Conservation (phyloP, 768 basidiomycete genomes). For the Tricholoma hemisulphureum region DNA sequence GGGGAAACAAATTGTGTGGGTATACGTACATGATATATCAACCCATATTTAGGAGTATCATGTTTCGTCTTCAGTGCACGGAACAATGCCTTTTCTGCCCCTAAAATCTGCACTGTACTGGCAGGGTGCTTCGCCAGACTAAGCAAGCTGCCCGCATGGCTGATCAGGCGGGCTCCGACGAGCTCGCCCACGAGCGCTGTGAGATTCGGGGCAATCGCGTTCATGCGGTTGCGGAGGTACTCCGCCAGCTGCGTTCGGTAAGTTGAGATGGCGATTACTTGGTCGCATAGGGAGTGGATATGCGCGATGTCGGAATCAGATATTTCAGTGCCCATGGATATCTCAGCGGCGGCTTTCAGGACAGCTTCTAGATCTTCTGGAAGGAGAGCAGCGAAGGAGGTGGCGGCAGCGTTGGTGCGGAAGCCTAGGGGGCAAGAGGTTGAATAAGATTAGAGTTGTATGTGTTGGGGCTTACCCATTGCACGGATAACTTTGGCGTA, state of each 20-base stretch:
- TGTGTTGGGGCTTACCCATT: slow-evolving; percentile 65
- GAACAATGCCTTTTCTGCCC: slow-evolving; percentile 98
- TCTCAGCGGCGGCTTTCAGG: slow-evolving; percentile 92
- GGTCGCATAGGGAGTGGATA: slow-evolving; percentile 95
- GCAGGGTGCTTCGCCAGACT: slow-evolving; percentile 97
- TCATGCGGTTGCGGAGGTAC: slow-evolving; percentile 97
- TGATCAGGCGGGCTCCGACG: slow-evolving; percentile 90
- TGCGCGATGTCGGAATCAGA: slow-evolving; percentile 96
- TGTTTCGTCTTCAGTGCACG: slow-evolving; percentile 98
- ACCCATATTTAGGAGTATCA: slow-evolving; percentile 97
- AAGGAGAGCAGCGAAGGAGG: slow-evolving; percentile 84
- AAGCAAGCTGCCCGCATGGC: slow-evolving; percentile 93
- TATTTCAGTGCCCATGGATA: slow-evolving; percentile 99
- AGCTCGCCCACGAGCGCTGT: slow-evolving; percentile 91
- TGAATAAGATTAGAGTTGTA: neutral
- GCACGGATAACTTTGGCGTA: slow-evolving; percentile 91
- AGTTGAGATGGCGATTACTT: slow-evolving; percentile 93
- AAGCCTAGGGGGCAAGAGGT: slow-evolving; percentile 53
- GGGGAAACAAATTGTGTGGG: neutral
- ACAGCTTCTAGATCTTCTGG: slow-evolving; percentile 97
- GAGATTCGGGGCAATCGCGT: slow-evolving; percentile 95
- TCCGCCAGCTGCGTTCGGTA: slow-evolving; percentile 95
- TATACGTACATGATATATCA: slow-evolving; percentile 89
- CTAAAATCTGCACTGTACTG: slow-evolving; percentile 96
- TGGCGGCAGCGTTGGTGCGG: slow-evolving; percentile 88